Percentiles rank a stretch among this genome's conserved stretches.
These are phyloP conservation scores for Calonectria leucothoes DNA, from an alignment of 2,329 filamentous ascomycete genomes.

Conservation along the genomic window DNA sequence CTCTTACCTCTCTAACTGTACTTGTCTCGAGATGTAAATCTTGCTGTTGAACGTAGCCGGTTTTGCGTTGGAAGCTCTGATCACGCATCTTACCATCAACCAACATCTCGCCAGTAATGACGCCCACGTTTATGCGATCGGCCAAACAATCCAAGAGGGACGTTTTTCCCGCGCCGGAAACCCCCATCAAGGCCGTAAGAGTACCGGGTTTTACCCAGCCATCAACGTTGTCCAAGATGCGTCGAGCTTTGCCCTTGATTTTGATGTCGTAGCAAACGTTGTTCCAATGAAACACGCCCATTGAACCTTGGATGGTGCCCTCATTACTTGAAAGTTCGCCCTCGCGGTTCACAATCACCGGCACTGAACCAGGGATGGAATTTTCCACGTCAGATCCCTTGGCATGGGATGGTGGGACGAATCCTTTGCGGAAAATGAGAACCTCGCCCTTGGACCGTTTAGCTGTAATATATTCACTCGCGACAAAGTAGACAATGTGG, in stretches of 20 bases:
- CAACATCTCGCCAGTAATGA: constrained; percentile 74
- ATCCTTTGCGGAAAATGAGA: constrained; percentile 65
- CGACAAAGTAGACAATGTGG: constrained; percentile 55
- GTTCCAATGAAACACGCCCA: constrained; percentile 70
- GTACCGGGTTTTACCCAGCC: constrained; percentile 81
- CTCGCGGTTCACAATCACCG: not conserved
- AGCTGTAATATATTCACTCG: constrained; percentile 57
- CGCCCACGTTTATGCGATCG: constrained; percentile 74
- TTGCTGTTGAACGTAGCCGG: constrained; percentile 76
- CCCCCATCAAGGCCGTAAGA: constrained; percentile 73
- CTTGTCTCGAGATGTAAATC: constrained; percentile 56
- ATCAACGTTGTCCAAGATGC: constrained; percentile 76
- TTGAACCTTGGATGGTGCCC: not conserved
- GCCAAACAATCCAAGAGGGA: constrained; percentile 73
- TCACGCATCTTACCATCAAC: constrained; percentile 74
- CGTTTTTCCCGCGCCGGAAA: constrained; percentile 65
- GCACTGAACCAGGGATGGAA: not conserved
- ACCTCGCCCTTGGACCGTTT: constrained; percentile 70
- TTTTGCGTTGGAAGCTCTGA: constrained; percentile 75
- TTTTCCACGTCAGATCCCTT: constrained; percentile 21
- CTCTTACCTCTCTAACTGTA: constrained; percentile 55
- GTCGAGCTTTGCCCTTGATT: constrained; percentile 70
- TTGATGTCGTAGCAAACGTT: constrained; percentile 79
- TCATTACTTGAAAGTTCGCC: not conserved
- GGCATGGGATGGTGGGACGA: constrained; percentile 19